Conservation (phyloP, 2,329 filamentous ascomycete species). For the Epichloe scottii region DNA sequence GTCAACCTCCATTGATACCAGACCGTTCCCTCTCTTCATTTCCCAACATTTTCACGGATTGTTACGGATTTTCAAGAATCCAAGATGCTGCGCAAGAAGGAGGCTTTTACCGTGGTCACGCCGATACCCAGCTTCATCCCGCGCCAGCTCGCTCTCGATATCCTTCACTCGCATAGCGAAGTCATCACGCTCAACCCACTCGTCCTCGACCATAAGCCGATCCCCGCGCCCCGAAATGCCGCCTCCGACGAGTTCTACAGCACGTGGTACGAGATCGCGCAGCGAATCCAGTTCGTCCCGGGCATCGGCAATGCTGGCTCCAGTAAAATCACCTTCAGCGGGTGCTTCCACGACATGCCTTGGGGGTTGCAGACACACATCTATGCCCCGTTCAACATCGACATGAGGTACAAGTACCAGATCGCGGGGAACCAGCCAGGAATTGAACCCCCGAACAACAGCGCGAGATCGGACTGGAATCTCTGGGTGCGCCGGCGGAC, state of each 20-base stretch:
- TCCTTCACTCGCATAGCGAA: constrained; percentile 58
- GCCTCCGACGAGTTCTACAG: constrained; percentile 59
- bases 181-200: constrained; percentile 61
- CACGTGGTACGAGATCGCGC: constrained; percentile 61
- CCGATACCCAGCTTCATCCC: constrained; percentile 59
- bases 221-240: constrained; percentile 54
- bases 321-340: constrained; percentile 55
- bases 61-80: too few relatives aligned
- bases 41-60: too few relatives aligned
- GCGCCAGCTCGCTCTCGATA: constrained; percentile 58
- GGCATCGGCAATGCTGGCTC: constrained; percentile 53
- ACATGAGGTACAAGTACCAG: constrained; percentile 55
- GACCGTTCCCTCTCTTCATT: too few relatives aligned
- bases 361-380: constrained; percentile 62
- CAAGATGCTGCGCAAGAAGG: constrained; percentile 47
- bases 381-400: constrained; percentile 54
- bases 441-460: too few relatives aligned
- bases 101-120: constrained; percentile 55
- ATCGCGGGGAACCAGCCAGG: constrained; percentile 58
- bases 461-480: too few relatives aligned
- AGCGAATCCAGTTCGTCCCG: constrained; percentile 56
- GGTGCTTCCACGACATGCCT: constrained; percentile 60
- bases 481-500: too few relatives aligned
- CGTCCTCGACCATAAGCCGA: constrained; percentile 49
- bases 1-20: too few relatives aligned